phyloP scores from a whole-genome alignment of 2,329 filamentous ascomycete genomes.

The Fusarium domesticum region DNA sequence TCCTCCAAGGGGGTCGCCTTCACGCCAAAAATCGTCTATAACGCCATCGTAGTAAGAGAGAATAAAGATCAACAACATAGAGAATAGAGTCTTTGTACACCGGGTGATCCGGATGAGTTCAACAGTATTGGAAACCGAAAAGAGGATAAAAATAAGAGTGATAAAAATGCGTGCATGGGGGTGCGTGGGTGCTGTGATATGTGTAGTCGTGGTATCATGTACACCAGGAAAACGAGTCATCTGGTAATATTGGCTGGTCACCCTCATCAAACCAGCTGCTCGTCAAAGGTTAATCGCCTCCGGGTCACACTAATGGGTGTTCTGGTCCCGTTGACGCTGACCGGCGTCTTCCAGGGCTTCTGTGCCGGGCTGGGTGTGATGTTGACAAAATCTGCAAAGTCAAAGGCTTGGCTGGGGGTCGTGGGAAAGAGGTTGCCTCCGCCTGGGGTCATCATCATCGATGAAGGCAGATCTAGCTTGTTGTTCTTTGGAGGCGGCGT shows the following conservation, averaged over 20 bases:
- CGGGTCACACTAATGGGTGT: conserved; percentile 66
- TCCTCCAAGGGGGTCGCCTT: conserved; percentile 9
- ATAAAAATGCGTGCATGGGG: conserved; percentile 11
- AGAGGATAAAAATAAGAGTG: conserved; percentile 6
- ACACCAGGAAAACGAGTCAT: conserved; percentile 24
- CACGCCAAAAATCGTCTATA: conserved; percentile 24
- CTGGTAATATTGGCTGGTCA: conserved; percentile 9
- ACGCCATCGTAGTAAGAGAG: conserved; percentile 24
- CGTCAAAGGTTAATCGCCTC: conserved; percentile 79
- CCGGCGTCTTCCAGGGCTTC: conserved; percentile 80
- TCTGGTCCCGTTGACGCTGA: conserved; percentile 48
- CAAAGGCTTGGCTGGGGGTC: conserved; percentile 81
- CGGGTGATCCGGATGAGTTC: conserved; percentile 11
- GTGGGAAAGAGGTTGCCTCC: conserved; percentile 66
- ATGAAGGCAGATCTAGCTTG: conserved; percentile 70
- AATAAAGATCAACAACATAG: conserved; percentile 3
- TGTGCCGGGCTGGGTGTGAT: conserved; percentile 95
- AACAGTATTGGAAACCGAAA: conserved; percentile 6
- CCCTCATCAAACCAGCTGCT: conserved; percentile 40
- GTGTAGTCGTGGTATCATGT: conserved; percentile 39
- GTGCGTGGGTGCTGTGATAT: conserved; percentile 25
- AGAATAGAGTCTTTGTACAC: conserved; percentile 19
- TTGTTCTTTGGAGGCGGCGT: conserved; percentile 70
- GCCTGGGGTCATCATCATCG: conserved; percentile 84
- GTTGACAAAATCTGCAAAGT: conserved; percentile 96